A percentile compares a stretch with the other conserved stretches of the same genome.
phyloP scores from a whole-genome alignment of 2,329 filamentous ascomycete species.

The Cladobotryum mycophilum region DNA sequence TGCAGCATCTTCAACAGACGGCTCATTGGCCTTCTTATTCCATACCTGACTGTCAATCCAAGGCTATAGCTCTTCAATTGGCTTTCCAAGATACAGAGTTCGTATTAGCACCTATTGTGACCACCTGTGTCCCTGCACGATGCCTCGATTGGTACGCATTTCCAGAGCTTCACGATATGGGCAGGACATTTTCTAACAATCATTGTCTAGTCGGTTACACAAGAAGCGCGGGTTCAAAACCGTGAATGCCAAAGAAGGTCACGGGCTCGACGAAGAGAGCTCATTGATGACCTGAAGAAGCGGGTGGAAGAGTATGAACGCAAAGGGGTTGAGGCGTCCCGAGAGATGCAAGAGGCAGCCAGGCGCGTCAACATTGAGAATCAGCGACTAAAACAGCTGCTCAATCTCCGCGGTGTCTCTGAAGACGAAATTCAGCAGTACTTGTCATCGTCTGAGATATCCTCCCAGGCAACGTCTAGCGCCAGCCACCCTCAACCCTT shows the following conservation, averaged over 20 bases:
- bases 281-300: constrained; percentile 9
- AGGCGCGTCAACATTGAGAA: constrained; percentile 6
- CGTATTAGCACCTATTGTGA: too few relatives aligned
- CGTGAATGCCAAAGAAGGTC: constrained; percentile 12
- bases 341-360: constrained; percentile 10
- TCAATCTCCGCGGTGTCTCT: constrained; percentile 4
- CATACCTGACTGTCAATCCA: too few relatives aligned
- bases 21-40: too few relatives aligned
- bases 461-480: background rate
- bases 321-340: constrained; percentile 5
- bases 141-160: background rate
- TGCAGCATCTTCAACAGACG: too few relatives aligned
- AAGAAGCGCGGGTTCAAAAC: constrained; percentile 8
- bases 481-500: background rate
- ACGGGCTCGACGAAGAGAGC: constrained; percentile 6
- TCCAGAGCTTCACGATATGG: background rate
- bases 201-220: background rate
- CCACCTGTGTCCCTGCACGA: too few relatives aligned
- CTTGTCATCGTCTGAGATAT: background rate
- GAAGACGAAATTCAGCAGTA: constrained; percentile 4
- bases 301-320: constrained; percentile 7
- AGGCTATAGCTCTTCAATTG: too few relatives aligned
- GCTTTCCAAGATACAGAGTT: too few relatives aligned
- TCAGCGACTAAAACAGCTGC: constrained; percentile 4
- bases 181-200: too few relatives aligned